phyloP scores from a whole-genome alignment of 768 basidiomycete species.

The Leucosporidium scottii region DNA sequence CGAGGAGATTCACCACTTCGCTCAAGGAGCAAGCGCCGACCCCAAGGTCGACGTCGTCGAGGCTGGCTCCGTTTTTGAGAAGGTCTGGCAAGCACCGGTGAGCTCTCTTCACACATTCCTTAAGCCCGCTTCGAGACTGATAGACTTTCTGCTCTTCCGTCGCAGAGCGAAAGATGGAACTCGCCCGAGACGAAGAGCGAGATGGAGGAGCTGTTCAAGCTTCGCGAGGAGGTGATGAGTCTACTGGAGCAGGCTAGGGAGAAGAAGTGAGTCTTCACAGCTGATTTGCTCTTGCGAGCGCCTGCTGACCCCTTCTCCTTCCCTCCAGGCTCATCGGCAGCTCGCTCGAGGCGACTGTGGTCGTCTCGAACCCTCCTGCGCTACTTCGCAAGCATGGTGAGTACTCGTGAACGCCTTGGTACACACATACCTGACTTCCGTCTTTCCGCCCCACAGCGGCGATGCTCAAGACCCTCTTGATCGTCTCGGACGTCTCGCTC shows the following conservation, averaged over 20 bases:
- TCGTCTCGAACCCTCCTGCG: conserved; percentile 47
- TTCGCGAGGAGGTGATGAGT: conserved; percentile 58
- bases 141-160: not conserved
- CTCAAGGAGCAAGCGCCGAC: conserved; percentile 4
- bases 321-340: conserved; percentile 57
- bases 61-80: conserved; percentile 60
- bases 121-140: no score
- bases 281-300: not conserved
- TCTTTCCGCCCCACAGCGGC: conserved; percentile 46
- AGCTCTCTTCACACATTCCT: conserved; percentile 35
- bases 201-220: conserved; percentile 57
- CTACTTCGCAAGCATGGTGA: conserved; percentile 44
- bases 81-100: conserved; percentile 64
- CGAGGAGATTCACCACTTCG: conserved; percentile 65
- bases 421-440: not conserved
- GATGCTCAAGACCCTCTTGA: conserved; percentile 66
- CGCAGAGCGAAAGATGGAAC: conserved; percentile 57
- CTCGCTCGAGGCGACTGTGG: conserved; percentile 68
- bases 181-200: conserved; percentile 54
- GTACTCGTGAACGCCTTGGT: not conserved
- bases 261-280: conserved; percentile 54
- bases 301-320: not conserved
- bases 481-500: conserved; percentile 64
- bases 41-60: conserved; percentile 33
- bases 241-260: conserved; percentile 69